phyloP scores from a whole-genome alignment of 2,329 filamentous ascomycete genomes.

The Colletotrichum somersetense region DNA sequence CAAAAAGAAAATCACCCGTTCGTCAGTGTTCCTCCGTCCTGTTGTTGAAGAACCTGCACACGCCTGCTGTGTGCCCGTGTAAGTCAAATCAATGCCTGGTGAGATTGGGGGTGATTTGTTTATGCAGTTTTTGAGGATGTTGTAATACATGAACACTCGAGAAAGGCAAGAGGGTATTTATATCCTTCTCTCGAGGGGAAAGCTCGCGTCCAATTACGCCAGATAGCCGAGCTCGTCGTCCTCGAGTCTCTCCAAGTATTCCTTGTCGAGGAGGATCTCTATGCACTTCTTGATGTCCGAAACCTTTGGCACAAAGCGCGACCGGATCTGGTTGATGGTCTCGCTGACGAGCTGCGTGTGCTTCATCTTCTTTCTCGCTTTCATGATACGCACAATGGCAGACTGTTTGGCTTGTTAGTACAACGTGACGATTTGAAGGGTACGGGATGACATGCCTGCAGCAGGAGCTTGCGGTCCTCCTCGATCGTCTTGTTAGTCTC shows the following conservation, averaged over 20 bases:
- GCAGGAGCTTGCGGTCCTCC: constrained; percentile 94
- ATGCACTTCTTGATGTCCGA: constrained; percentile 99
- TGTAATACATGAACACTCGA: constrained; percentile 40
- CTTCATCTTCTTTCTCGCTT: constrained; percentile 99
- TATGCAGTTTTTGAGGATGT: constrained; percentile 41
- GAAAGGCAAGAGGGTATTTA: constrained; percentile 35
- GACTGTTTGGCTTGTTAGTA: constrained; percentile 71
- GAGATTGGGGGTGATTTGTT: constrained; percentile 22
- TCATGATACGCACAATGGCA: constrained; percentile 99
- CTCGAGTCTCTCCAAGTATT: constrained; percentile 95
- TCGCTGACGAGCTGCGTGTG: constrained; percentile 94
- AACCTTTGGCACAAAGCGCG: constrained; percentile 92
- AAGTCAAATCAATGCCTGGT: constrained; percentile 33
- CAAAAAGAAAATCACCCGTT: constrained; percentile 33
- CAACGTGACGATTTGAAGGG: not conserved
- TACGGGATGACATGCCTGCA: constrained; percentile 80
- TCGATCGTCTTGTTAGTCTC: constrained; percentile 99
- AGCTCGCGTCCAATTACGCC: constrained; percentile 67
- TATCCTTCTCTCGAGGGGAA: constrained; percentile 34
- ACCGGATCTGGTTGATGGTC: constrained; percentile 94
- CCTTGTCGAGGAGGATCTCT: constrained; percentile 97
- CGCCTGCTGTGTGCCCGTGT: constrained; percentile 31
- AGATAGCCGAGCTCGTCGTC: constrained; percentile 96
- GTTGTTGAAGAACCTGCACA: constrained; percentile 35
- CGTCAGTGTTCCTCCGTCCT: constrained; percentile 36